A percentile compares a stretch with the other conserved stretches of the same genome.
Evolutionary conservation across 2,329 filamentous ascomycete genomes (phyloP).

Genomic region (Akanthomyces lecanii): DNA sequence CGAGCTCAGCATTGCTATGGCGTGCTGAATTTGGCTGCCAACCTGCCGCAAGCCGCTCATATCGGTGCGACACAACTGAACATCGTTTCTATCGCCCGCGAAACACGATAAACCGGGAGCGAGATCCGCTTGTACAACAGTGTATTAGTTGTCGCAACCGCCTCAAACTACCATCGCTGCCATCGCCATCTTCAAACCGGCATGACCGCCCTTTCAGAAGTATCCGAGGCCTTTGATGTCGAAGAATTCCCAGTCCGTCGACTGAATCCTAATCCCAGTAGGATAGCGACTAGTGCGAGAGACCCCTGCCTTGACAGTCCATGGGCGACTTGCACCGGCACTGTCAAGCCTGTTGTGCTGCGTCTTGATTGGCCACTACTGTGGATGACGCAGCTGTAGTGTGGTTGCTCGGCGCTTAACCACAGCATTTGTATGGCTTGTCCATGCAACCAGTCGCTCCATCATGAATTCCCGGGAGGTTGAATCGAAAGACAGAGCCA

Average conservation of each 20-base stretch:
- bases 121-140: not conserved
- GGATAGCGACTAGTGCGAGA: not conserved
- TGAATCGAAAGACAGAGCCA: not conserved
- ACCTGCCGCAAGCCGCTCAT: not conserved
- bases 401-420: conserved; percentile 15
- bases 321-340: not conserved
- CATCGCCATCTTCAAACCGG: not conserved
- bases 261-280: not conserved
- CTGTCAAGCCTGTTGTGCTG: not conserved
- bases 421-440: conserved; percentile 1
- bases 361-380: conserved; percentile 8
- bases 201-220: not conserved
- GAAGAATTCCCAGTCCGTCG: not conserved
- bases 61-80: not conserved
- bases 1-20: not conserved
- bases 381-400: not conserved
- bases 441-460: not conserved
- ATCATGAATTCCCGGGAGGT: not conserved
- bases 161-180: not conserved
- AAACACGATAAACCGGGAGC: not conserved
- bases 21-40: not conserved
- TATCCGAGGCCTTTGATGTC: not conserved
- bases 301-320: not conserved
- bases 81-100: not conserved
- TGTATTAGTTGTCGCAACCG: not conserved